phyloP scores from a whole-genome alignment of 1,139 yeast genomes.

The Hyphopichia pseudoburtonii region DNA sequence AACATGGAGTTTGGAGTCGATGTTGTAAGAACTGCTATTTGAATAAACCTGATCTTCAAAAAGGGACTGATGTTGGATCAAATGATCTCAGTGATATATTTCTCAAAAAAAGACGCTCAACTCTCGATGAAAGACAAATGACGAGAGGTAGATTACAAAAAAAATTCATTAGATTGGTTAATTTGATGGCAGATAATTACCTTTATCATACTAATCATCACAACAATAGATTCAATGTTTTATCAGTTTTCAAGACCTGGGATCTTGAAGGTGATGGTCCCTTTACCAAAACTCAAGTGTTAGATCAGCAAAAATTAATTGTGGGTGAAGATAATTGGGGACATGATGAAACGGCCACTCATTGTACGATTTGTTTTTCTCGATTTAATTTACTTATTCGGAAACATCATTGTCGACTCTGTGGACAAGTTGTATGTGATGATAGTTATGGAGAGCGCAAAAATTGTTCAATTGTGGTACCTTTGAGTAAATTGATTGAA shows the following conservation, averaged over 20 bases:
- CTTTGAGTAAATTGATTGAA: conserved; percentile 49
- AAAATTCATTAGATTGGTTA: conserved; percentile 51
- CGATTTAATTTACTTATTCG: conserved; percentile 60
- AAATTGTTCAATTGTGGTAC: conserved; percentile 72
- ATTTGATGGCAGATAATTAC: conserved; percentile 20
- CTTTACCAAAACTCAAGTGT: too few species aligned
- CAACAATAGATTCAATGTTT: not conserved
- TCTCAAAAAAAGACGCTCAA: conserved; percentile 33
- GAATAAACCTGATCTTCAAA: conserved; percentile 54
- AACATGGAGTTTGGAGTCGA: conserved; percentile 62
- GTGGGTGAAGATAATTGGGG: conserved; percentile 63
- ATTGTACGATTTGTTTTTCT: conserved; percentile 66
- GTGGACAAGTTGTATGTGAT: conserved; percentile 84
- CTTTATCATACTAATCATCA: conserved; percentile 12
- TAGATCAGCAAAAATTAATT: conserved; percentile 30
- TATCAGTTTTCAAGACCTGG: conserved; percentile 2
- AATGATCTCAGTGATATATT: conserved; percentile 52
- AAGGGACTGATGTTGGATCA: conserved; percentile 35
- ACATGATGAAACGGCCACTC: conserved; percentile 46
- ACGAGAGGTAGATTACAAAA: conserved; percentile 61
- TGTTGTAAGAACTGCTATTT: conserved; percentile 67
- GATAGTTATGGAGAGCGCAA: conserved; percentile 40
- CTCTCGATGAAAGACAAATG: conserved; percentile 45
- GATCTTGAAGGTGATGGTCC: too few species aligned
- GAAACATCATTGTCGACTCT: conserved; percentile 85